Evolutionary conservation across 208 protist genomes (phyloP), one percentile per base, ranked within the genome.

Genomic region (Strigomonas galati): DNA sequence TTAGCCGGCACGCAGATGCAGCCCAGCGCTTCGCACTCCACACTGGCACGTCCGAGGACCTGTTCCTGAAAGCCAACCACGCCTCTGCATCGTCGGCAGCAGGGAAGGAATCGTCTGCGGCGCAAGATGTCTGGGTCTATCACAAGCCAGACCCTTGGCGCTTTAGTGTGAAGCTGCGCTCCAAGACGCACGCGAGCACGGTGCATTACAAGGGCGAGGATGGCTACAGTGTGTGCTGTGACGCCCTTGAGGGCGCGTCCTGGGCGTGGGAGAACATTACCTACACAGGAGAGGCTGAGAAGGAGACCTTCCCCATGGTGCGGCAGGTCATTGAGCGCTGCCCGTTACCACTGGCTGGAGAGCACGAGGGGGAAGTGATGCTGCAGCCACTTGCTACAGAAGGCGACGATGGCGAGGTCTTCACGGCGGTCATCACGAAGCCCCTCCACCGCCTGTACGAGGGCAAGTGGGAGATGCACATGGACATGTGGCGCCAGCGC

Each of bases 201-300:
- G 72, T 89, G 21, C 67, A 90, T 51, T 93, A 95, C 76, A 91
- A 93, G 65, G 91, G 91, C 10, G 90, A 81, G 66, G 71, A 82
- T 62, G 71, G 81, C 28, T 96, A 85, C 77, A 92, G 85, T 65
- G 49, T 93, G 57, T 96, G 91, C 74, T 93, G 91, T 49, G 78
- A 80, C 51, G 32, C 84, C 26, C 26, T 93, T 17, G 55, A 27
- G 14, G 60, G 70, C 65, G 65, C 35, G 54, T 23, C 48, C 15
- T 78, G 83, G 27, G 54, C 51, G 26, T 93, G 79, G 63, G 61
- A 82, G 40, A 46, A 46, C 40, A 19, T 15, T 1, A 46, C 40
- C 12, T 4, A 5, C 1, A 19, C 40, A 19, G 12, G 10, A 31
- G 46, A 59, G 23, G 67, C 62, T 17, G 77, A 73, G 59, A 69